Conservation (phyloP, 495 filamentous ascomycete genomes). For the Aspergillus diversus region DNA sequence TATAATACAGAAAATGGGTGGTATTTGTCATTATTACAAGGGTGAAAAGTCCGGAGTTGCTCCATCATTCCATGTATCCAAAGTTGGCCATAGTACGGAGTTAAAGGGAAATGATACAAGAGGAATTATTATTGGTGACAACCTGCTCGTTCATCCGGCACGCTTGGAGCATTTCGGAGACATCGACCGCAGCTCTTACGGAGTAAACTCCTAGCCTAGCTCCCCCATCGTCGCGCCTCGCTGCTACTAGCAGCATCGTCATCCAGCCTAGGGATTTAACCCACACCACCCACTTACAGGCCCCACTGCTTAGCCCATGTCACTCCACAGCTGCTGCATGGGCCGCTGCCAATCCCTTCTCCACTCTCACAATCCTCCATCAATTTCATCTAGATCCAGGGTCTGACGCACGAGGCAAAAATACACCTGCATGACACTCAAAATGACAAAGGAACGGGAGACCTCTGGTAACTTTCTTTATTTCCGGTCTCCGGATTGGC, state of each 20-base stretch:
- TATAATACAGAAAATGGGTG: neutral
- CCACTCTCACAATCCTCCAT: conserved; percentile 32
- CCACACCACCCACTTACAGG: conserved; percentile 24
- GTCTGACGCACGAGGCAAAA: conserved; percentile 41
- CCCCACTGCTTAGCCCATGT: conserved; percentile 30
- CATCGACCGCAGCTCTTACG: conserved; percentile 12
- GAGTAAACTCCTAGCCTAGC: conserved; percentile 17
- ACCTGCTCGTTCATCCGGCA: neutral
- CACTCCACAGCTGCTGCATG: conserved; percentile 33
- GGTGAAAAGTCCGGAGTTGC: conserved; percentile 4
- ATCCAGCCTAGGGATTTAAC: conserved; percentile 22
- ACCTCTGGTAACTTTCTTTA: conserved; percentile 23
- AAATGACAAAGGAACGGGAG: conserved; percentile 37
- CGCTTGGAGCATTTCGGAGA: conserved; percentile 21
- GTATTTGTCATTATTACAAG: neutral
- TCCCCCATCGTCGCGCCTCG: conserved; percentile 12
- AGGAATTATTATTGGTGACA: neutral
- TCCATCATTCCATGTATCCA: conserved; percentile 1
- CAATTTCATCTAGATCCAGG: conserved; percentile 41
- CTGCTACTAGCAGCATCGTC: conserved; percentile 20
- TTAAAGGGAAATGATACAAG: neutral
- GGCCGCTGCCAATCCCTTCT: conserved; percentile 38
- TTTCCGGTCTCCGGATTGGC: conserved; percentile 29
- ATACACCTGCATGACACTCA: conserved; percentile 41
- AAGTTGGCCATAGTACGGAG: conserved; percentile 6